Evolutionary conservation across 2,329 filamentous ascomycete species (phyloP), one percentile per base, ranked within the genome.

Genomic region (Cladosporium austrohemisphaericum): DNA sequence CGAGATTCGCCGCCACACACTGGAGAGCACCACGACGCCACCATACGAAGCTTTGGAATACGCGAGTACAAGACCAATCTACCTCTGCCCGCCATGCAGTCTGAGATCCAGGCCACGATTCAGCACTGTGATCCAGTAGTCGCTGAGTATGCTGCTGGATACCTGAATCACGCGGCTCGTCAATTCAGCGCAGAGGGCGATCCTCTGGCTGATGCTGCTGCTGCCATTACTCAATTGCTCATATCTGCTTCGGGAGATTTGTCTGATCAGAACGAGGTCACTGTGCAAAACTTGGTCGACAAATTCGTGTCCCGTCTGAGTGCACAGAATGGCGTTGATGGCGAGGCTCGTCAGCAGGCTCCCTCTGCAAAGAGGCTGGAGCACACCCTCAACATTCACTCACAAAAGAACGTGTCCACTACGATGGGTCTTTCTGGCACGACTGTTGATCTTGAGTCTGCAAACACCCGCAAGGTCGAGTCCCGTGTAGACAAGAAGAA

Each of bases 401-500:
- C 91, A 20, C 89, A 95, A 72, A 81, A 89, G 57, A 96, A 95
- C 71, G 92, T 98, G 73, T 98, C 93, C 25, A 95, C 93, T 5
- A 98, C 93, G 2, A 73, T 98, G 58, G 92, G 90, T 18, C 83
- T 98, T 43, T 82, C 91, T 6, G 86, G 85, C 46, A 88, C 83
- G 49, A 84, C 78, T 52, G 89, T 98, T 31, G 93, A 98, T 65
- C 78, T 98, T 20, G 93, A 98, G 70, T 94, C 92, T 50, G 90
- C 91, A 65, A 95, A 94, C 65, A 78, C 82, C 31, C 81, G 92
- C 62, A 97, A 97, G 73, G 88, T 98, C 51, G 93, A 98, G 74
- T 97, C 92, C 62, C 89, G 92, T 67, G 93, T 98, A 53, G 93
- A 98, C 72, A 84, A 85, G 66, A 98, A 97, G 84, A 98, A 98